These are phyloP conservation scores for Elsinoe perseae DNA, from an alignment of 2,329 filamentous ascomycete genomes.

Conservation along the genomic window DNA sequence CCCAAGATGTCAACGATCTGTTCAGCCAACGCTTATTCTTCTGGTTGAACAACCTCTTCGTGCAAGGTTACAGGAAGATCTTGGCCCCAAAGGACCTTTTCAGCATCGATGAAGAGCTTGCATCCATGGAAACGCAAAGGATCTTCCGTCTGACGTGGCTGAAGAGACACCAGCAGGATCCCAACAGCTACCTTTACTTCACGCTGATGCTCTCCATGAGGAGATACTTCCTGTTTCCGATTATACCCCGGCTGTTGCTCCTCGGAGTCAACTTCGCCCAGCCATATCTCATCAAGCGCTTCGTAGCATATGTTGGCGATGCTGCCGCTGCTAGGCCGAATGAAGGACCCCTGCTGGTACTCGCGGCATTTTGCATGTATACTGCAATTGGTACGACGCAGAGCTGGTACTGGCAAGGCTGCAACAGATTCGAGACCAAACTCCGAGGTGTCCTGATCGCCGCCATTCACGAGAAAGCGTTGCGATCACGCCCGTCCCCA, in stretches of 20 bases:
- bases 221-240: slow-evolving; percentile 22
- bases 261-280: slow-evolving; percentile 23
- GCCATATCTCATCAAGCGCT: slow-evolving; percentile 25
- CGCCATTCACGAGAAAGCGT: slow-evolving; percentile 24
- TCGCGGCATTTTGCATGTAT: slow-evolving; percentile 25
- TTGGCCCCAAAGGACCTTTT: slow-evolving; percentile 24
- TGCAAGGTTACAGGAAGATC: slow-evolving; percentile 22
- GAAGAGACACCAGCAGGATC: slow-evolving; percentile 18
- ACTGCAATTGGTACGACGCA: slow-evolving; percentile 22
- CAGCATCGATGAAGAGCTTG: slow-evolving; percentile 25
- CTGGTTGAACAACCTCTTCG: slow-evolving; percentile 33
- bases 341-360: slow-evolving; percentile 24
- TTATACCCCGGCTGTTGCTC: slow-evolving; percentile 22
- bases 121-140: slow-evolving; percentile 20
- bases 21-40: slow-evolving; percentile 32
- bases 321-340: slow-evolving; percentile 18
- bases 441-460: slow-evolving; percentile 25
- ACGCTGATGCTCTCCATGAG: slow-evolving; percentile 22
- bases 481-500: slow-evolving; percentile 20
- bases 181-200: slow-evolving; percentile 16
- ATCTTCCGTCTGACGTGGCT: slow-evolving; percentile 21
- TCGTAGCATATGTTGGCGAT: slow-evolving; percentile 23
- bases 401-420: slow-evolving; percentile 24
- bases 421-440: slow-evolving; percentile 24
- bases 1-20: slow-evolving; percentile 33